Conservation (phyloP, 768 basidiomycete genomes). For the Tulasnella calospora region DNA sequence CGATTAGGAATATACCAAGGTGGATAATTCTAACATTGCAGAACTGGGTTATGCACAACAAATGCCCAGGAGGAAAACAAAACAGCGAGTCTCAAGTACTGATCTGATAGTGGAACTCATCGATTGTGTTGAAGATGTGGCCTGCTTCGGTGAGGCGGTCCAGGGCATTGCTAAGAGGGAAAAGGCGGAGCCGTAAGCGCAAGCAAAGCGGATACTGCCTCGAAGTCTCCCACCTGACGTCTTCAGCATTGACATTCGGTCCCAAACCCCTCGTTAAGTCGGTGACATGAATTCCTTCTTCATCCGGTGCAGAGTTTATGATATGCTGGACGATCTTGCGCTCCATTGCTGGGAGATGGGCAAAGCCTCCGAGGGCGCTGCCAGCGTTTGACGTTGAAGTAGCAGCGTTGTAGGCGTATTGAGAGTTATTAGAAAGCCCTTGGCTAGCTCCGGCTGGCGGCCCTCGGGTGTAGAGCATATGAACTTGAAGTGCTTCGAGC, state of each 20-base stretch:
- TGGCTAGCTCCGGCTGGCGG: slow-evolving; percentile 33
- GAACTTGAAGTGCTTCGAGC: slow-evolving; percentile 67
- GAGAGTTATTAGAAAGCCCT: not conserved
- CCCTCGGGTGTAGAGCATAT: slow-evolving; percentile 61
- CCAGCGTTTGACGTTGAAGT: not conserved
- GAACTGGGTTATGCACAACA: not conserved
- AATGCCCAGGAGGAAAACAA: not conserved
- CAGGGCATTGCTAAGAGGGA: slow-evolving; percentile 34
- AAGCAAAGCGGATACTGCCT: slow-evolving; percentile 23
- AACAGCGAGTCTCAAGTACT: not conserved
- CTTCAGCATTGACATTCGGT: slow-evolving; percentile 23
- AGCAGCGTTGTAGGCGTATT: not conserved
- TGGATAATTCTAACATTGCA: not conserved
- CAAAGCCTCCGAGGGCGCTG: slow-evolving; percentile 26
- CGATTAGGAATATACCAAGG: not conserved
- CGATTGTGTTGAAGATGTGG: slow-evolving; percentile 40
- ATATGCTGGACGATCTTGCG: slow-evolving; percentile 38
- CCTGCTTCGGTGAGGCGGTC: slow-evolving; percentile 39
- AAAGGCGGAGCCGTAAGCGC: slow-evolving; percentile 28
- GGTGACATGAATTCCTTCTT: slow-evolving; percentile 38
- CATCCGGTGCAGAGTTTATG: slow-evolving; percentile 31
- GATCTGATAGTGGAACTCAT: slow-evolving; percentile 34
- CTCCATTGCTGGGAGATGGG: slow-evolving; percentile 33
- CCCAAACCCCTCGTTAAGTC: slow-evolving; percentile 34
- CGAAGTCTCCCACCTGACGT: slow-evolving; percentile 30